A percentile compares a stretch with the other conserved stretches of the same genome.
Evolutionary conservation across 1,284 basidiomycete species (phyloP).

Genomic region (Neonothopanus nambi): DNA sequence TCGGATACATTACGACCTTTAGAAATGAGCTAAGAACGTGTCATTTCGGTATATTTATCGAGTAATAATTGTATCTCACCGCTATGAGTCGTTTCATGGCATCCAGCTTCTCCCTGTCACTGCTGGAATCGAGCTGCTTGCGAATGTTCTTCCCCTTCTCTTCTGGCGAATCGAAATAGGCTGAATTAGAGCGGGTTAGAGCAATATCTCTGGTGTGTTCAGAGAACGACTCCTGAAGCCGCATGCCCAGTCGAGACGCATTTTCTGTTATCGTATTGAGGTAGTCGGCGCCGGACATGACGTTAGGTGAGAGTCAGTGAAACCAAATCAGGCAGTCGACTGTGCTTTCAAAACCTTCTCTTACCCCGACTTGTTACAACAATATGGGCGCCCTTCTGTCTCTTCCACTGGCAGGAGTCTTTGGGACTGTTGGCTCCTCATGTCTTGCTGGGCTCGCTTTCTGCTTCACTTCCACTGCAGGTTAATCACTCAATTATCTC

Average conservation of each 20-base stretch:
- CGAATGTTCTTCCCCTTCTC: conserved; percentile 79
- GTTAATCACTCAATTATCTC: conserved; percentile 35
- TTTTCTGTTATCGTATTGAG: conserved; percentile 75
- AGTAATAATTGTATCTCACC: conserved; percentile 46
- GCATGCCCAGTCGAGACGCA: conserved; percentile 76
- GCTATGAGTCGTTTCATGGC: conserved; percentile 93
- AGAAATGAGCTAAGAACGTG: conserved; percentile 74
- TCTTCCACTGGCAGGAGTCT: conserved; percentile 80
- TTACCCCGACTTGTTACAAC: neutral
- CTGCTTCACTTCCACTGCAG: conserved; percentile 83
- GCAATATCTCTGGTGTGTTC: conserved; percentile 76
- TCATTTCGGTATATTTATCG: neutral
- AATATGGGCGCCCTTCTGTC: conserved; percentile 74
- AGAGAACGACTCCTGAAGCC: conserved; percentile 76
- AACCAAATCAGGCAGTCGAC: conserved; percentile 1
- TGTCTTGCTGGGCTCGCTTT: conserved; percentile 81
- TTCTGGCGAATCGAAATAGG: conserved; percentile 68
- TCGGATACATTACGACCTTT: conserved; percentile 90
- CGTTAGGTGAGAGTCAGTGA: neutral
- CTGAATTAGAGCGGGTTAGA: conserved; percentile 52
- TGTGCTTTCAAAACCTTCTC: neutral
- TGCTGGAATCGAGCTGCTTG: conserved; percentile 82
- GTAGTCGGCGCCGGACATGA: conserved; percentile 37
- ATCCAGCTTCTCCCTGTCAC: conserved; percentile 87
- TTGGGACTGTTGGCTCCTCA: conserved; percentile 78